Evolutionary conservation across 2,329 filamentous ascomycete species (phyloP).

Genomic region (Plectosphaerella cucumerina): DNA sequence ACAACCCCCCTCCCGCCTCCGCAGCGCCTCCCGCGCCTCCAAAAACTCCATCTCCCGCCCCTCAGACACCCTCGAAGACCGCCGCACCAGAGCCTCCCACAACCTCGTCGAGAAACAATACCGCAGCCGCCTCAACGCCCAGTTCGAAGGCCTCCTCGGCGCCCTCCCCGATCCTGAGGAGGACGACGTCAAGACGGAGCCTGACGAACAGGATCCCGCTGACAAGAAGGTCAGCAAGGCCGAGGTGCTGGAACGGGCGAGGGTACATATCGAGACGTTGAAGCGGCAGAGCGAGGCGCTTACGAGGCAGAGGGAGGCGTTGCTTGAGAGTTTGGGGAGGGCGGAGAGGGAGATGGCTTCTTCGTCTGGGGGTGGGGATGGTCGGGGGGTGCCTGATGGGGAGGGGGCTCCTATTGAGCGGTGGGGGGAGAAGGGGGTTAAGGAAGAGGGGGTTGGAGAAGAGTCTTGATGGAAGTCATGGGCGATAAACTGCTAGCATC

Average conservation of each 20-base stretch:
- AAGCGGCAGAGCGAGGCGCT: constrained; percentile 24
- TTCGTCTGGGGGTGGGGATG: not conserved
- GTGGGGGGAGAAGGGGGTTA: not conserved
- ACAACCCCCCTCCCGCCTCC: constrained; percentile 11
- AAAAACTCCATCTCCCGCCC: constrained; percentile 21
- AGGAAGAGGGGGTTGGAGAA: not conserved
- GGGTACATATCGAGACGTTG: constrained; percentile 24
- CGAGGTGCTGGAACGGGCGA: constrained; percentile 29
- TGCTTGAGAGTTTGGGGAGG: constrained; percentile 12
- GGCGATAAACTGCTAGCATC: not conserved
- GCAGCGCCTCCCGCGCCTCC: constrained; percentile 23
- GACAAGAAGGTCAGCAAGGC: constrained; percentile 26
- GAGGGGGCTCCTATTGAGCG: not conserved
- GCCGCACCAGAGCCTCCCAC: constrained; percentile 23
- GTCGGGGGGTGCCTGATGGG: constrained; percentile 2
- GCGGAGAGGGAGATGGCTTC: constrained; percentile 8
- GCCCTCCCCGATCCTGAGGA: constrained; percentile 17
- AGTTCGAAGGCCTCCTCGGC: constrained; percentile 24
- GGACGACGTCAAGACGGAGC: constrained; percentile 5
- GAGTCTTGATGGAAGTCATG: not conserved
- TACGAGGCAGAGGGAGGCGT: constrained; percentile 21
- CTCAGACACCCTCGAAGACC: constrained; percentile 20
- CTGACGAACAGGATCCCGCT: constrained; percentile 12
- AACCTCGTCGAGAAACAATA: constrained; percentile 29
- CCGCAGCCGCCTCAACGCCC: constrained; percentile 24